These are phyloP conservation scores for Raffaelea arxii DNA, from an alignment of 2,329 filamentous ascomycete species.

Conservation along the genomic window DNA sequence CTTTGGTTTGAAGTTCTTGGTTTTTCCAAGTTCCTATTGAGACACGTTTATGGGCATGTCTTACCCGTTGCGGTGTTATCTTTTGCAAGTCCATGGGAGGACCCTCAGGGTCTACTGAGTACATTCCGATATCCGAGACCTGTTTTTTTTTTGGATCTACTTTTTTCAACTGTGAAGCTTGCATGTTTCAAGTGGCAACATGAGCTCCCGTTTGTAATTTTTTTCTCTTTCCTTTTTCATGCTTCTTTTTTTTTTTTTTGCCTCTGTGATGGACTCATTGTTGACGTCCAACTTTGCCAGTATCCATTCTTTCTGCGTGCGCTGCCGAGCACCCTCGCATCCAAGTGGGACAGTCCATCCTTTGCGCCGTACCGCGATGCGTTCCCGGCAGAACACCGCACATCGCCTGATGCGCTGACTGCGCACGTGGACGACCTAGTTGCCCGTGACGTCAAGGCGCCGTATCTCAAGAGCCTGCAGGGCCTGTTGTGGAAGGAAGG, in stretches of 20 bases:
- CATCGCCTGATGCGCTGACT: slow-evolving; percentile 48
- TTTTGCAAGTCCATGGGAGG: too few species aligned
- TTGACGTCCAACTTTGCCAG: slow-evolving; percentile 28
- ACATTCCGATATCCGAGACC: too few species aligned
- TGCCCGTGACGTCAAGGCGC: slow-evolving; percentile 60
- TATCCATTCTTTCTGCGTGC: slow-evolving; percentile 67
- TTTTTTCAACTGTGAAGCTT: not conserved
- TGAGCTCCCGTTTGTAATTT: not conserved
- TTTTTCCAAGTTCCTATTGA: too few species aligned
- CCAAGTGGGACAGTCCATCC: slow-evolving; percentile 54
- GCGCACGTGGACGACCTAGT: slow-evolving; percentile 64
- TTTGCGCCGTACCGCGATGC: slow-evolving; percentile 61
- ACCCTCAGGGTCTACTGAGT: too few species aligned
- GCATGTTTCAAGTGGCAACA: slow-evolving; percentile 1
- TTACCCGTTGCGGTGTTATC: not conserved
- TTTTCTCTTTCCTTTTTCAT: not conserved
- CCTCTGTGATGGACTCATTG: too few species aligned
- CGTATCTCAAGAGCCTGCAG: slow-evolving; percentile 72
- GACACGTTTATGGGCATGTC: too few species aligned
- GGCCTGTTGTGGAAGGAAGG: slow-evolving; percentile 70
- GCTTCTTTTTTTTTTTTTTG: too few species aligned
- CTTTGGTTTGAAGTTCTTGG: too few species aligned
- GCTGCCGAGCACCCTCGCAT: slow-evolving; percentile 52
- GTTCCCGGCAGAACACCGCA: slow-evolving; percentile 57
- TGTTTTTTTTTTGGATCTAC: too few species aligned